Base-by-base conservation (phyloP, 2,329 filamentous ascomycete genomes). In the Talaromyces atroroseus region DNA sequence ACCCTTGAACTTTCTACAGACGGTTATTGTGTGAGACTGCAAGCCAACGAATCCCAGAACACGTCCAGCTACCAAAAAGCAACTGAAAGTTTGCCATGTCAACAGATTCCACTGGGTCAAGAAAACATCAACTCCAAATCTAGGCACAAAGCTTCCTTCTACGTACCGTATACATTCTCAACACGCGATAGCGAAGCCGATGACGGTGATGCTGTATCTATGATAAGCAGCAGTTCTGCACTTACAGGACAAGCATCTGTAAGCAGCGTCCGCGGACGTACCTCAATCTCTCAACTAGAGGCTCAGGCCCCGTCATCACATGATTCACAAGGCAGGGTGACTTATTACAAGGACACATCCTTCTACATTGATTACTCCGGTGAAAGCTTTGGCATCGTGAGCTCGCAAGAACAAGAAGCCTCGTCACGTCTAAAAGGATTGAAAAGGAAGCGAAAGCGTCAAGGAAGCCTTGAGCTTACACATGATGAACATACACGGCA, bases 11-110 rank as follows among this genome's bases (percentile, higher is more conserved):
- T 95, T 0, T 92, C 89, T 0, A 76, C 77, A 0, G 90, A 94
- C 63, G 89, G 89, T 0, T 83, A 85, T 51, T 92, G 90, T 68
- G 83, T 95, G 26, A 81, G 89, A 49, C 95, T 90, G 90, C 84
- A 82, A 58, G 89, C 89, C 7, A 44, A 29, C 86, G 87, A 52
- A 18, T 21, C n/a, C 26, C n/a, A 21, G 18, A 24, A 53, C 10
- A 12, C 14, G 12, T 5, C 16, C 20, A 24, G 4, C 18, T 23
- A 53, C n/a, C 42, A 26, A 16, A 47, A 40, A n/a, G 16, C n/a
- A 40, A 40, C 2, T 40, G 36, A 40, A 20, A 40, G n/a, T 40
- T n/a, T 24, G 18, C 24, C 18, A 46, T 14, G 11, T 2, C 18
- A 46, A 16, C 26, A 54, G 2, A 34, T 29, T 44, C 42, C 50